These are phyloP conservation scores for Cladosporium sp. DNA, from an alignment of 2,329 filamentous ascomycete species.

Conservation along the genomic window DNA sequence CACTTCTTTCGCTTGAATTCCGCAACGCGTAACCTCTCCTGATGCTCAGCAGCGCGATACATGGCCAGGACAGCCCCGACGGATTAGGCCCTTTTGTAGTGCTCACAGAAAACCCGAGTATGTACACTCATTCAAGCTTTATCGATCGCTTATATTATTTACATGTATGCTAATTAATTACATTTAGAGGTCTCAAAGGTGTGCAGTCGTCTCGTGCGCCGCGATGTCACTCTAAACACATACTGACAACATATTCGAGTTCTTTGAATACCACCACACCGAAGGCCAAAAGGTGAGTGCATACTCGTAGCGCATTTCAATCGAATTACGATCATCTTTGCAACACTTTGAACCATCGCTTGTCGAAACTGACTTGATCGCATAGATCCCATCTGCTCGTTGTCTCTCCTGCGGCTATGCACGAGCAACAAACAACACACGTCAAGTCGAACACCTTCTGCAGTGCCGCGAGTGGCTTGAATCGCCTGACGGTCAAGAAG, in stretches of 20 bases:
- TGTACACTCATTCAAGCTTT: too few relatives aligned
- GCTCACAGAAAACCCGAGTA: slow-evolving; percentile 3
- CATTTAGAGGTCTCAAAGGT: too few relatives aligned
- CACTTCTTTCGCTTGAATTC: too few relatives aligned
- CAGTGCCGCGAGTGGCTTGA: slow-evolving; percentile 42
- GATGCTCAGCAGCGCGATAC: too few relatives aligned
- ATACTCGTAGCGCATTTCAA: not conserved
- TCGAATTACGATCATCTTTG: too few relatives aligned
- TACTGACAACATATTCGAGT: not conserved
- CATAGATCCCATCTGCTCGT: slow-evolving; percentile 45
- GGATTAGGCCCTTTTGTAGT: not conserved
- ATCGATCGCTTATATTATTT: too few relatives aligned
- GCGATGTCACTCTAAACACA: not conserved
- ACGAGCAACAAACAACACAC: slow-evolving; percentile 48
- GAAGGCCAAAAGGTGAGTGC: not conserved
- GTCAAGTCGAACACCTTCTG: slow-evolving; percentile 48
- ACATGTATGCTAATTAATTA: too few relatives aligned
- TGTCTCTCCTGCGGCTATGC: slow-evolving; percentile 48
- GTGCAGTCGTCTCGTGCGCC: not conserved
- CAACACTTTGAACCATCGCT: too few relatives aligned
- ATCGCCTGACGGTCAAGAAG: slow-evolving; percentile 42
- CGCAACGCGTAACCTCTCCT: too few relatives aligned
- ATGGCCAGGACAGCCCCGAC: too few relatives aligned
- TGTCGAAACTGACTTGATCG: not conserved
- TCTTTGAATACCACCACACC: slow-evolving; percentile 1